phyloP scores from a whole-genome alignment of 805 yeast genomes.

The Saturnispora halmiae region DNA sequence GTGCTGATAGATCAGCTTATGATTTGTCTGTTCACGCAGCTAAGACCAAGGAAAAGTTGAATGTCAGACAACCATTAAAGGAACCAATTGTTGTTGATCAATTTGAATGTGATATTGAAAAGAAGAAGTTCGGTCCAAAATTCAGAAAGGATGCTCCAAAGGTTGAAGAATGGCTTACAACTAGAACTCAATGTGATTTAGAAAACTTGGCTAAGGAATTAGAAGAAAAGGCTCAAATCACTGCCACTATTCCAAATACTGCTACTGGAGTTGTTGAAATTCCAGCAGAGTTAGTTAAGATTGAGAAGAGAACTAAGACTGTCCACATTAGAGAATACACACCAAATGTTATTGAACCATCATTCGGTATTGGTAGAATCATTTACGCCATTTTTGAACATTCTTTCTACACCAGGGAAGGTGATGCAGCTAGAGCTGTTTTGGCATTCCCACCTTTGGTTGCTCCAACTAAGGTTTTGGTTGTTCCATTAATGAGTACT shows the following conservation, averaged over 20 bases:
- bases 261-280: constrained; percentile 50
- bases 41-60: constrained; percentile 88
- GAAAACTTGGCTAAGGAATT: constrained; percentile 69
- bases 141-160: constrained; percentile 95
- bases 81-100: constrained; percentile 77
- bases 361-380: constrained; percentile 98
- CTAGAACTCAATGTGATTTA: constrained; percentile 77
- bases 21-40: constrained; percentile 94
- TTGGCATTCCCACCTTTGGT: constrained; percentile 89
- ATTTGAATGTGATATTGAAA: constrained; percentile 78
- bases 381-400: constrained; percentile 90
- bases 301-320: constrained; percentile 67
- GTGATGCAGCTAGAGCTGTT: constrained; percentile 71
- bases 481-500: constrained; percentile 88
- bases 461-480: constrained; percentile 94
- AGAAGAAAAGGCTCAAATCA: constrained; percentile 50
- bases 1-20: constrained; percentile 98
- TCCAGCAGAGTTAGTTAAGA: constrained; percentile 60
- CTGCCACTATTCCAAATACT: constrained; percentile 57
- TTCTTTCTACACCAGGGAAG: constrained; percentile 90
- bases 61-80: constrained; percentile 83
- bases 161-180: constrained; percentile 70
- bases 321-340: constrained; percentile 92
- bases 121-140: constrained; percentile 95
- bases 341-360: constrained; percentile 98